A percentile compares a stretch with the other conserved stretches of the same genome.
These are phyloP conservation scores for Boletus subparvulus DNA, from an alignment of 768 basidiomycete species.

Conservation along the genomic window DNA sequence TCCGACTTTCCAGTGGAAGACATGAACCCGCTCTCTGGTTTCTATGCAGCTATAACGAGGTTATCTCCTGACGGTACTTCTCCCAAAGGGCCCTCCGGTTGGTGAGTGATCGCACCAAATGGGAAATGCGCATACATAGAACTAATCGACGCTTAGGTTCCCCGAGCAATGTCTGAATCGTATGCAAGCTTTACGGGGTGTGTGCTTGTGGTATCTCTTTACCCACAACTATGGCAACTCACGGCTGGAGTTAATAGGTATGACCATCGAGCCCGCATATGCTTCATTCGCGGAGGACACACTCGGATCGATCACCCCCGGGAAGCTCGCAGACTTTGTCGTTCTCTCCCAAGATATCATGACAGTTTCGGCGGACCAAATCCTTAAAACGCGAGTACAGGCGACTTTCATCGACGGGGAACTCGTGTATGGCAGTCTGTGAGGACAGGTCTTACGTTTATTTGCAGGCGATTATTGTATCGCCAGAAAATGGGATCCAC, in stretches of 20 bases:
- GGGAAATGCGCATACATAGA: too few relatives aligned
- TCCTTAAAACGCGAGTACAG: constrained; percentile 66
- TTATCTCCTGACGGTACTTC: constrained; percentile 67
- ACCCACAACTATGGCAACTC: neutral
- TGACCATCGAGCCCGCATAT: constrained; percentile 87
- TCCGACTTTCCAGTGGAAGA: constrained; percentile 91
- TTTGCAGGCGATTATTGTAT: neutral
- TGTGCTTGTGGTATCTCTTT: neutral
- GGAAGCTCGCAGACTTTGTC: constrained; percentile 86
- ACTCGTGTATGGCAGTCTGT: constrained; percentile 44
- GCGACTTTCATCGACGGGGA: constrained; percentile 80
- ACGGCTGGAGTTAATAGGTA: constrained; percentile 46
- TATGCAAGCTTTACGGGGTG: constrained; percentile 73
- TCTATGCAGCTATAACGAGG: constrained; percentile 84
- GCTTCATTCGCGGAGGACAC: constrained; percentile 76
- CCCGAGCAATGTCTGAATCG: constrained; percentile 77
- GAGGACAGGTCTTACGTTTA: neutral
- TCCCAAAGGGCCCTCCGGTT: constrained; percentile 81
- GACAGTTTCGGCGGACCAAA: constrained; percentile 52
- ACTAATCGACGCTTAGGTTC: constrained; percentile 54
- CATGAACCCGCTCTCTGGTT: constrained; percentile 79
- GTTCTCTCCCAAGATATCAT: constrained; percentile 83
- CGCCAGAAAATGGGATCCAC: too few relatives aligned
- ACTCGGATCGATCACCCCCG: constrained; percentile 74
- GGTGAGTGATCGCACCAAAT: constrained; percentile 46